phyloP scores from a whole-genome alignment of 2,329 filamentous ascomycete genomes.

The Didymella segeticola region DNA sequence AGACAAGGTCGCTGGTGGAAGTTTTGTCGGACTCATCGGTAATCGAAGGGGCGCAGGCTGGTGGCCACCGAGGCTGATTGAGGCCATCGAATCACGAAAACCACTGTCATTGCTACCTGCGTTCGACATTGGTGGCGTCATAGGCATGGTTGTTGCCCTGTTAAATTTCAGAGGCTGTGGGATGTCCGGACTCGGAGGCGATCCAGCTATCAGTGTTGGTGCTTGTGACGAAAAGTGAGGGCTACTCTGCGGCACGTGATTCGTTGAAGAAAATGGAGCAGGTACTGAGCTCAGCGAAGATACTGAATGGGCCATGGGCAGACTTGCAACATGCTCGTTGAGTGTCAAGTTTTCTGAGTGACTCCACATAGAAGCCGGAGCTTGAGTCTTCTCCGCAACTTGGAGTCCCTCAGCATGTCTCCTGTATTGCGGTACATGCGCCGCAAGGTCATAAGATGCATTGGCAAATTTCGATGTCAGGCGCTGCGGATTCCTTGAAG shows the following conservation, averaged over 20 bases:
- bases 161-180: slow-evolving; percentile 21
- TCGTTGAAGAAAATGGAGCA: neutral
- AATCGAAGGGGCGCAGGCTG: slow-evolving; percentile 5
- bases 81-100: slow-evolving; percentile 21
- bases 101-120: slow-evolving; percentile 18
- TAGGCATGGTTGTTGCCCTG: slow-evolving; percentile 12
- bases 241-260: neutral
- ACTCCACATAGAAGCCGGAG: slow-evolving; percentile 1
- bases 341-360: slow-evolving; percentile 3
- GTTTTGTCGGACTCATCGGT: slow-evolving; percentile 3
- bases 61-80: slow-evolving; percentile 13
- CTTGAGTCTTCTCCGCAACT: slow-evolving; percentile 1
- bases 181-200: neutral
- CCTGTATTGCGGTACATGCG: slow-evolving; percentile 10
- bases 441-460: slow-evolving; percentile 20
- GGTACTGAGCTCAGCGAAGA: slow-evolving; percentile 1
- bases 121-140: slow-evolving; percentile 24
- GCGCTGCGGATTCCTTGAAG: neutral
- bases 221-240: neutral
- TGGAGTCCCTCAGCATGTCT: slow-evolving; percentile 20
- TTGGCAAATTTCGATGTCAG: slow-evolving; percentile 6
- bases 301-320: neutral
- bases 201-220: neutral
- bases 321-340: neutral
- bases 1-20: slow-evolving; percentile 12